A percentile compares a stretch with the other conserved stretches of the same genome.
These are phyloP conservation scores for Macaranga tanarius DNA, from an alignment of 441 rosid species.

Conservation along the genomic window DNA sequence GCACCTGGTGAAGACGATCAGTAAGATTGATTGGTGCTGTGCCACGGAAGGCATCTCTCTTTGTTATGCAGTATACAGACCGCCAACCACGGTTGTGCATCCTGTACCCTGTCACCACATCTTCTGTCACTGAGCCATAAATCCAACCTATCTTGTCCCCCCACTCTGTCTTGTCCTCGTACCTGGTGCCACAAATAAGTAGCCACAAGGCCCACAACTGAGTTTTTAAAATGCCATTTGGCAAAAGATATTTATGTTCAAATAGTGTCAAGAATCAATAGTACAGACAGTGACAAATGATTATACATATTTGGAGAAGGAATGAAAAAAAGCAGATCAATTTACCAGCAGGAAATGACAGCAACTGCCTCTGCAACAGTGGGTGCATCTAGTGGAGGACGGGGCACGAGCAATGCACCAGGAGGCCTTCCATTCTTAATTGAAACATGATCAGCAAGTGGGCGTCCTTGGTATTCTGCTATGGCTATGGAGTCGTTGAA, in stretches of 20 bases:
- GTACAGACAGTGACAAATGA: background rate
- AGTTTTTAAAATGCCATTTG: too few species aligned
- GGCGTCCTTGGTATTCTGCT: constrained; percentile 87
- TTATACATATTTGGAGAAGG: background rate
- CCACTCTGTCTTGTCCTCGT: constrained; percentile 91
- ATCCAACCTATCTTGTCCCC: constrained; percentile 91
- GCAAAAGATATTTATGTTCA: background rate
- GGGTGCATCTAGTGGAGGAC: constrained; percentile 84
- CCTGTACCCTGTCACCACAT: constrained; percentile 91
- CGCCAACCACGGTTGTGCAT: constrained; percentile 98
- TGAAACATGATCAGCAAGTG: constrained; percentile 80
- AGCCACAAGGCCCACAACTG: too few species aligned
- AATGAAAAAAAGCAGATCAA: background rate
- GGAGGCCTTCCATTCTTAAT: constrained; percentile 91
- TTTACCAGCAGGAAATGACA: constrained; percentile 91
- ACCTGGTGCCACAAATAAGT: constrained; percentile 42
- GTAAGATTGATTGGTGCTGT: constrained; percentile 91
- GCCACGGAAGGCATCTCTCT: constrained; percentile 86
- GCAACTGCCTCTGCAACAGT: constrained; percentile 94
- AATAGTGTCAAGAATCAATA: background rate
- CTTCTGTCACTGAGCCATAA: constrained; percentile 94
- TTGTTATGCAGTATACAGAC: constrained; percentile 78
- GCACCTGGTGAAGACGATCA: constrained; percentile 88
- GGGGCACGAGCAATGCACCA: constrained; percentile 70
- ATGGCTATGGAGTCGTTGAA: constrained; percentile 72